A percentile compares a stretch with the other conserved stretches of the same genome.
These are phyloP conservation scores for Pichia sporocuriosa DNA, from an alignment of 805 yeast genomes.

Conservation along the genomic window DNA sequence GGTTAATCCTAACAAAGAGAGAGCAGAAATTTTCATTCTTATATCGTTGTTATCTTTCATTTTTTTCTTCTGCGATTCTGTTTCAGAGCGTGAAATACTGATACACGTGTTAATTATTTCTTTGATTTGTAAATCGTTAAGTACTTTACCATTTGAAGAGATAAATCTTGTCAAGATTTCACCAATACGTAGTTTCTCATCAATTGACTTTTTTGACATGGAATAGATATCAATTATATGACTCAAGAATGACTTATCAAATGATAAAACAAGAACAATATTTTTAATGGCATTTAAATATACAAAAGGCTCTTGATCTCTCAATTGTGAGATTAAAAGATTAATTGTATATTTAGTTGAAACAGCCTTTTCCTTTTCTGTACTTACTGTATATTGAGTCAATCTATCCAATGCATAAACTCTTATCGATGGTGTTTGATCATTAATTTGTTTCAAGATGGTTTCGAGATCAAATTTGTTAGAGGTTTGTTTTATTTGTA, in stretches of 20 bases:
- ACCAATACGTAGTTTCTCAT: conserved; percentile 71
- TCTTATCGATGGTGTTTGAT: conserved; percentile 74
- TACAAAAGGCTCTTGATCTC: conserved; percentile 80
- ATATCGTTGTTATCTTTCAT: conserved; percentile 35
- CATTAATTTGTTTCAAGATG: conserved; percentile 64
- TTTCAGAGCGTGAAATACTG: conserved; percentile 1
- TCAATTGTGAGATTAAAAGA: conserved; percentile 56
- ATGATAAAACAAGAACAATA: conserved; percentile 50
- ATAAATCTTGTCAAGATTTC: conserved; percentile 68
- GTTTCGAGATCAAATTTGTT: conserved; percentile 41
- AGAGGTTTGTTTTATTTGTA: background rate
- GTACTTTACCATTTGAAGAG: conserved; percentile 40
- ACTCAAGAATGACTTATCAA: conserved; percentile 23
- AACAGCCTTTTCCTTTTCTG: background rate
- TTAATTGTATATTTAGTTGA: conserved; percentile 44
- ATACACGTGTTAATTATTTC: conserved; percentile 40
- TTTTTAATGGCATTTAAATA: conserved; percentile 82
- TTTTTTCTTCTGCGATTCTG: background rate
- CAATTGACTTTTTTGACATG: conserved; percentile 31
- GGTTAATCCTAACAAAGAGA: conserved; percentile 74
- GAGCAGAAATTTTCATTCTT: conserved; percentile 73
- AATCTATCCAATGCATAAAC: conserved; percentile 77
- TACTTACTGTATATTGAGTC: conserved; percentile 39
- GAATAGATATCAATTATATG: conserved; percentile 13
- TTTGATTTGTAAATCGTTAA: conserved; percentile 36